Evolutionary conservation across 306 rosid genomes (phyloP).

Genomic region (Glycyrrhiza uralensis): DNA sequence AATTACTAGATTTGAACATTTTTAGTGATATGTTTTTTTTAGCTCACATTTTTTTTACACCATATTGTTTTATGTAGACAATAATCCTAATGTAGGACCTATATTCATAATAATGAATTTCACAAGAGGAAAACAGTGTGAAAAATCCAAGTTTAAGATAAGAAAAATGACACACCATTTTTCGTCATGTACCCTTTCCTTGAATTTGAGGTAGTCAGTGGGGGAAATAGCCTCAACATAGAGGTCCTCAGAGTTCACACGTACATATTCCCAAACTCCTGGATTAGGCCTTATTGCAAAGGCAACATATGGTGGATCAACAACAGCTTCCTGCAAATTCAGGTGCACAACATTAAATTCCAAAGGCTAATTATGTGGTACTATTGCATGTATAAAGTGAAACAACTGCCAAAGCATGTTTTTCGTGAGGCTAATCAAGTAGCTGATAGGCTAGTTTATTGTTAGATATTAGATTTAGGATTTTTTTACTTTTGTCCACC

Average conservation of each 20-base stretch:
- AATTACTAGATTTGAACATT: neutral
- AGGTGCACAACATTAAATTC: neutral
- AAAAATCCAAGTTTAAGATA: neutral
- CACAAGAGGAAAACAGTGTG: too few species aligned
- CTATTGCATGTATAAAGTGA: neutral
- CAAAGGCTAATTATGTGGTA: neutral
- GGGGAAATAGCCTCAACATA: slow-evolving; percentile 55
- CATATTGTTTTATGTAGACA: too few species aligned
- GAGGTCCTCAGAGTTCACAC: slow-evolving; percentile 65
- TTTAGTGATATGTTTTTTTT: too few species aligned
- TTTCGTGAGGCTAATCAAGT: too few species aligned
- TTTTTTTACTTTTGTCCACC: too few species aligned
- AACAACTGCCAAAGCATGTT: too few species aligned
- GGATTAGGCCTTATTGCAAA: slow-evolving; percentile 80
- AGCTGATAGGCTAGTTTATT: too few species aligned
- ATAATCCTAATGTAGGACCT: too few species aligned
- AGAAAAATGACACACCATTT: slow-evolving; percentile 46
- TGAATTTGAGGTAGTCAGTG: slow-evolving; percentile 59
- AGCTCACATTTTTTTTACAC: neutral
- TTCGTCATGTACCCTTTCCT: slow-evolving; percentile 60
- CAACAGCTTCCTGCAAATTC: slow-evolving; percentile 77
- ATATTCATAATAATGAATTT: too few species aligned
- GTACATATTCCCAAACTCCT: slow-evolving; percentile 77
- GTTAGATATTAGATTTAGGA: too few species aligned
- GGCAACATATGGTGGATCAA: slow-evolving; percentile 70